Evolutionary conservation across 2,329 filamentous ascomycete species (phyloP), one percentile per base, ranked within the genome.

Genomic region (Paecilomyces variotii): DNA sequence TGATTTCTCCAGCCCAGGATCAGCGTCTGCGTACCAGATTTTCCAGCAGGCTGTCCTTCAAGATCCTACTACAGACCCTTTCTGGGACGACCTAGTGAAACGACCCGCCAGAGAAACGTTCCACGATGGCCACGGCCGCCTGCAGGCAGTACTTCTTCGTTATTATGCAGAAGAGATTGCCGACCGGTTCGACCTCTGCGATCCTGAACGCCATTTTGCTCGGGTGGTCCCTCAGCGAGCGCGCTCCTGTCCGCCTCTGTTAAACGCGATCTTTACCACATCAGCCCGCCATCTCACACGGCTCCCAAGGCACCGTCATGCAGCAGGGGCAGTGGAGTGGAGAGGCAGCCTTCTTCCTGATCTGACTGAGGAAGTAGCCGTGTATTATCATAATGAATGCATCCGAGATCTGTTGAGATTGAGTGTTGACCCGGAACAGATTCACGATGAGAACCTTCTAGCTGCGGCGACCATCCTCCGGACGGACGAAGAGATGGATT

Each of bases 401-500:
- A 70, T 78, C 14, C 68, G 71, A 19, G 70, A 77, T 54, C 68
- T 79, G 2, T 69, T 78, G 4, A 68, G 72, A 19, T 67, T 74
- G 1, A 70, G 74, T 12, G 67, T 72, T 30, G 67, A 75, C 59
- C 67, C 73, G 0, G 69, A 72, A 39, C 68, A 73, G 6, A 60
- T 74, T 3, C 72, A 68, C 35, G 74, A 77, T 50, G 74, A 75
- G 35, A 70, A 59, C 28, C 59, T 76, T 3, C 61, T 77, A n/a
- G 72, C 72, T 2, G 70, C 71, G 3, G 69, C 71, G 53, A 68
- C 77, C 39, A 68, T 76, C 27, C 57, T 77, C 14, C 67, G 73
- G 9, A 67, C 71, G 7, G 76, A 78, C 32, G 76, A 78, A 53
- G 76, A 78, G 58, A 71, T 78, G 54, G 73, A 74, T 55, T 72